Percentiles rank a stretch among this genome's conserved stretches.
These are phyloP conservation scores for Stemphylium lycopersici DNA, from an alignment of 2,329 filamentous ascomycete species.

Conservation along the genomic window DNA sequence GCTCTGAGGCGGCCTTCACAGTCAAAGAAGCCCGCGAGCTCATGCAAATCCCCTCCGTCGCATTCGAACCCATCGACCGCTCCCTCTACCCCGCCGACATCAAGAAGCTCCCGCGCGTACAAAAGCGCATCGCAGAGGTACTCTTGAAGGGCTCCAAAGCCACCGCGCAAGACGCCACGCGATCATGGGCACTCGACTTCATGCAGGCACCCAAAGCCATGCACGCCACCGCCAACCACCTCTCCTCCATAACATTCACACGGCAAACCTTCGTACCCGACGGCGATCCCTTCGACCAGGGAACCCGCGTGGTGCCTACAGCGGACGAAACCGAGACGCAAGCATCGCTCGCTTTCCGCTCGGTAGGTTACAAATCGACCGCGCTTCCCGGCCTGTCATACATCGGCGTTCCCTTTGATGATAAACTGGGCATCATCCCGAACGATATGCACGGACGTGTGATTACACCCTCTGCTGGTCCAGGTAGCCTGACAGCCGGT, in stretches of 20 bases:
- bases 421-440: constrained; percentile 73
- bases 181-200: constrained; percentile 85
- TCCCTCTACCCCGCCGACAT: constrained; percentile 71
- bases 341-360: constrained; percentile 80
- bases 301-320: constrained; percentile 59
- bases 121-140: constrained; percentile 79
- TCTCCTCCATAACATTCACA: constrained; percentile 73
- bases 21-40: constrained; percentile 94
- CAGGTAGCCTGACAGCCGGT: constrained; percentile 52
- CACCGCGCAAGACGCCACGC: constrained; percentile 57
- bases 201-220: constrained; percentile 80
- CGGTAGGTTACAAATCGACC: constrained; percentile 91
- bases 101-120: constrained; percentile 73
- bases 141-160: constrained; percentile 74
- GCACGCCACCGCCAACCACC: constrained; percentile 55
- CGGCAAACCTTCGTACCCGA: constrained; percentile 50
- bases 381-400: constrained; percentile 75
- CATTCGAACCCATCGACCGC: constrained; percentile 71
- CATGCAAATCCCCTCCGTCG: constrained; percentile 74
- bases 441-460: constrained; percentile 84
- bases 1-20: constrained; percentile 79
- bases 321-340: constrained; percentile 59
- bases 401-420: constrained; percentile 79
- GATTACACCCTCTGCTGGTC: constrained; percentile 48
- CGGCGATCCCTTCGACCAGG: constrained; percentile 54